Base-by-base conservation (phyloP, 2,329 filamentous ascomycete species). In the Pseudogymnoascus sp. region DNA sequence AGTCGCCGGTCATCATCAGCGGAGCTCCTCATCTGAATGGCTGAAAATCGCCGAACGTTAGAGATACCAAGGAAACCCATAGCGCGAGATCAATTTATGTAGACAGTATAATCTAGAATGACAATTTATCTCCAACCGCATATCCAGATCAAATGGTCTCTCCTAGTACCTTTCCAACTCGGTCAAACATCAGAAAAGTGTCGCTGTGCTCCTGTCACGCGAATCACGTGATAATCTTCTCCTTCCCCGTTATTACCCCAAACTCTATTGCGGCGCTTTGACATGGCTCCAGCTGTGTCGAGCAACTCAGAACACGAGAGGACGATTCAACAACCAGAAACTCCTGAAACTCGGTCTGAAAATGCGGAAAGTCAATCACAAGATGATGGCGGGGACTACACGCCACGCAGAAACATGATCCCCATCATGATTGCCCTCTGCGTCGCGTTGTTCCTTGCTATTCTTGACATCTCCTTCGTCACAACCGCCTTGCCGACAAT, bases 401-500 rank as follows among this genome's bases (percentile, higher is more conserved):
- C 60, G 60, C 60, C 60, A 61, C 60, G 60, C 60, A 61, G 37
- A 61, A 60, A 40, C 38, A 40, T 40, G 38, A 40, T 61, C 38
- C 31, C 42, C 12, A 63, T 65, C 63, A 65, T 65, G 63, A 28
- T 59, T 31, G 37, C 63, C 14, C 49, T 65, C 38, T 63, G 61
- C 40, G 36, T 56, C 16, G 56, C 61, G 12, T 21, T 28, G 31
- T 64, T 64, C 49, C 63, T 65, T 25, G 62, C 62, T 21, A 43
- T 43, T 61, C 36, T 65, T 31, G 62, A 65, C 40, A 63, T 43
- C 9, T 83, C 82, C 1, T 84, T 85, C 66, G 77, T 85, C 64
- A 81, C 83, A 0, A 85, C 83, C 7, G 82, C 83, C 3, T 73
- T 85, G 0, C 83, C 83, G 0, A 84, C 82, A 1, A 85, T 86